Evolutionary conservation across 1,139 yeast species (phyloP), one percentile per base, ranked within the genome.

Genomic region (Suhomyces kunorum): DNA sequence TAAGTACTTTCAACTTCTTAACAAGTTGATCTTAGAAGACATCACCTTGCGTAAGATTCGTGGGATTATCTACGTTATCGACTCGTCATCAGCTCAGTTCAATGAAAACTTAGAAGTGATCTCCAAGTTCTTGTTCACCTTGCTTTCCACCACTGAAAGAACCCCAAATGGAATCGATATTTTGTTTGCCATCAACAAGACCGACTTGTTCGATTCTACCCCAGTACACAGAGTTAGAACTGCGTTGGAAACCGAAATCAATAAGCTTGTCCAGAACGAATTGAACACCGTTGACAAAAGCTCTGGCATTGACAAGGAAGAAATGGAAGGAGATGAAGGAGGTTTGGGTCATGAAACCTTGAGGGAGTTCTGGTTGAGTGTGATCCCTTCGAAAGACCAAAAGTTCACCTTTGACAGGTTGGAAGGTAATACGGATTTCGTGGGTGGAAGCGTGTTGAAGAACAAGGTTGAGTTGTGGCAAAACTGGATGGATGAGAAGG

Each of bases 181-280:
- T 38, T 66, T 87, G 42, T 66, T 90, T 50, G 94, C 90, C 20
- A 80, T 90, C 44, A 92, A 90, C 65, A 89, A 89, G 58, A 75
- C 76, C 32, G 98, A 92, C 55, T 75, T 83, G 36, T 92, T 92
- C 65, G 87, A 87, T 50, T 79, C 95, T 13, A 76, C 87, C 48
- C 92, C 94, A 14, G 71, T 81, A 7, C 57, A 63, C 39, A 81
- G 83, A 54, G 74, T 90, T 39, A 74, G 69, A 50, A 66, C 67
- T 17, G 59, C 80, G 31, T 61, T 90, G 42, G 92, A 86, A 54
- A 46, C 58, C 6, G 95, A 87, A 56, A 75, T 90, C 50, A 74
- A 78, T 37, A 73, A 71, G 40, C 68, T 82, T 42, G 73, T 86
- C 44, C 62, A 66, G 54, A 53, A 64, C 71, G 51, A 49, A 28